These are phyloP conservation scores for Mucor racemosus DNA, from an alignment of 371 early-diverging fungal species.

Conservation along the genomic window DNA sequence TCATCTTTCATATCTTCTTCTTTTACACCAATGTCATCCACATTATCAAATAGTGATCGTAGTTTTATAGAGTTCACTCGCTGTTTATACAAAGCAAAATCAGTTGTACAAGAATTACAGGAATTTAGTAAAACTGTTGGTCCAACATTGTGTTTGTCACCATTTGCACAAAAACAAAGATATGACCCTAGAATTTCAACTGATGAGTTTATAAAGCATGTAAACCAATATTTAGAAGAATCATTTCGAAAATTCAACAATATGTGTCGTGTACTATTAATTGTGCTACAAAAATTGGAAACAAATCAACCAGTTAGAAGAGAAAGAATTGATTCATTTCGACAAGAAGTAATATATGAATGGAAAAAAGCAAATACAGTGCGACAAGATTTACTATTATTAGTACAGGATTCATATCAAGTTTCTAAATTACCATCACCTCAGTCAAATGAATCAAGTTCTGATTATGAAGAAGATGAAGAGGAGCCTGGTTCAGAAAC, in stretches of 20 bases:
- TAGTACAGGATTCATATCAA: slow-evolving; percentile 1
- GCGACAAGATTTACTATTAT: slow-evolving; percentile 10
- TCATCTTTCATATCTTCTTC: slow-evolving; percentile 1
- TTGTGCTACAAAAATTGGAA: slow-evolving; percentile 25
- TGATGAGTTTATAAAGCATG: slow-evolving; percentile 11
- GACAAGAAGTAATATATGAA: slow-evolving; percentile 26
- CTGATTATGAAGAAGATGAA: slow-evolving; percentile 2
- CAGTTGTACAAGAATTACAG: slow-evolving; percentile 25
- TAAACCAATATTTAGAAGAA: slow-evolving; percentile 17
- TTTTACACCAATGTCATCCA: slow-evolving; percentile 8
- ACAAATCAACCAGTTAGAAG: slow-evolving; percentile 17
- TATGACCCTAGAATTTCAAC: too few species aligned
- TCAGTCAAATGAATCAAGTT: background rate
- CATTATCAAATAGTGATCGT: slow-evolving; percentile 26
- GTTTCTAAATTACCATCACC: slow-evolving; percentile 1
- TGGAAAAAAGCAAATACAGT: slow-evolving; percentile 23
- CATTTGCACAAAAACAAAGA: background rate
- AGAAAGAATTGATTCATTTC: slow-evolving; percentile 29
- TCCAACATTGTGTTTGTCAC: slow-evolving; percentile 7
- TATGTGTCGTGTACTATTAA: slow-evolving; percentile 20
- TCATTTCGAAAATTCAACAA: slow-evolving; percentile 29
- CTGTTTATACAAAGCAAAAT: slow-evolving; percentile 32
- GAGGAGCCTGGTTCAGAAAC: slow-evolving; percentile 16
- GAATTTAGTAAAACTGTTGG: slow-evolving; percentile 21
- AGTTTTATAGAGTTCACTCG: slow-evolving; percentile 32